phyloP scores from a whole-genome alignment of 208 protist genomes.

The Trypanosoma congolense region DNA sequence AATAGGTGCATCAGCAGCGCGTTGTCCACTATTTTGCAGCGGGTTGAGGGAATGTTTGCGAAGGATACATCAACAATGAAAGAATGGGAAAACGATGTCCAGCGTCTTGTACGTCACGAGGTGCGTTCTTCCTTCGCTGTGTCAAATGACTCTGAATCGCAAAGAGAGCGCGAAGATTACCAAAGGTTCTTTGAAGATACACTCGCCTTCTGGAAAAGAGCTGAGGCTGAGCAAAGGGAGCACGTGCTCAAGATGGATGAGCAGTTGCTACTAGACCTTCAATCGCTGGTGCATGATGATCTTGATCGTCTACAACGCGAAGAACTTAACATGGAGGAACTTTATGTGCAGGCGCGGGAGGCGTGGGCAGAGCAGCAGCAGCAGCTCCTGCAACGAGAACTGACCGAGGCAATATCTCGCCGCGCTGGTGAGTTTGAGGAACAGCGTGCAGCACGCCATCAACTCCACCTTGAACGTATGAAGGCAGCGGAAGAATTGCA shows the following conservation, averaged over 20 bases:
- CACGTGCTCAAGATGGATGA: conserved; percentile 79
- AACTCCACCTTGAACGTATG: conserved; percentile 61
- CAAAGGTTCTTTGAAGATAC: conserved; percentile 54
- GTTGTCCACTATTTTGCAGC: conserved; percentile 41
- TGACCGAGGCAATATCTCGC: conserved; percentile 43
- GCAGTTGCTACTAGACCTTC: conserved; percentile 52
- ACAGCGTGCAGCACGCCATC: conserved; percentile 38
- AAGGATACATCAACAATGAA: conserved; percentile 18
- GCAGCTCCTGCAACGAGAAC: conserved; percentile 46
- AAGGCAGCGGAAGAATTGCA: conserved; percentile 52
- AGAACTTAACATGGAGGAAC: conserved; percentile 64
- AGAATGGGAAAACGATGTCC: conserved; percentile 50
- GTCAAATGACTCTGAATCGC: conserved; percentile 44
- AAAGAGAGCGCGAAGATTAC: conserved; percentile 58
- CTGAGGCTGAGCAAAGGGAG: conserved; percentile 58
- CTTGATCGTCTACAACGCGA: conserved; percentile 58
- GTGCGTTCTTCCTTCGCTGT: conserved; percentile 69
- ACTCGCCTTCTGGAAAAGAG: conserved; percentile 65
- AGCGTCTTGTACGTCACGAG: conserved; percentile 57
- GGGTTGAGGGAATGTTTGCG: conserved; percentile 47
- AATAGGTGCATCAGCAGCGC: conserved; percentile 49
- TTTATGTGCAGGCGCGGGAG: conserved; percentile 69
- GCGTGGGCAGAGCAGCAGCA: conserved; percentile 66
- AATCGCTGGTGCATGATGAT: conserved; percentile 62
- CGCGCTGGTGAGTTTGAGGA: conserved; percentile 56